Conservation (phyloP, 2,329 filamentous ascomycete species). For the Cadophora gregata region DNA sequence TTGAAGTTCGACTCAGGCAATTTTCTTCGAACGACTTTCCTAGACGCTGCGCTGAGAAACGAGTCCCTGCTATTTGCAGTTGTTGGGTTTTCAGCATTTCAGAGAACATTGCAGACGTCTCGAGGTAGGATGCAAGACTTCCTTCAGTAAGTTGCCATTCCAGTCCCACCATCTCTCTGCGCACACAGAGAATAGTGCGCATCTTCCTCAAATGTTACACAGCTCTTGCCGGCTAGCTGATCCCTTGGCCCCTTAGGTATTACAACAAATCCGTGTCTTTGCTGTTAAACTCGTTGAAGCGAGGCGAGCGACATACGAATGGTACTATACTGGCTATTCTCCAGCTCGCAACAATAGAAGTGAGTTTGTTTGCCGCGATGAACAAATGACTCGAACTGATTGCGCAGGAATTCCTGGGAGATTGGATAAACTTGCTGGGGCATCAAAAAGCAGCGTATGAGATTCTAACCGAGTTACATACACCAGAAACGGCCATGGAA, state of each 20-base stretch:
- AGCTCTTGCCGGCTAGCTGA: not conserved
- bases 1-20: slow-evolving; percentile 72
- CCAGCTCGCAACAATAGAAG: slow-evolving; percentile 92
- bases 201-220: not conserved
- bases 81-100: slow-evolving; percentile 88
- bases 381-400: not conserved
- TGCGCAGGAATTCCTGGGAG: slow-evolving; percentile 86
- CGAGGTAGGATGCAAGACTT: slow-evolving; percentile 81
- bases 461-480: slow-evolving; percentile 79
- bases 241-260: slow-evolving; percentile 46
- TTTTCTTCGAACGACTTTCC: slow-evolving; percentile 76
- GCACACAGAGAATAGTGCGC: not conserved
- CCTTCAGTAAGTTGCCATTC: slow-evolving; percentile 61
- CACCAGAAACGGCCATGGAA: slow-evolving; percentile 74
- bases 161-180: not conserved
- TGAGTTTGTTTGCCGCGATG: slow-evolving; percentile 49
- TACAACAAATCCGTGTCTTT: slow-evolving; percentile 88
- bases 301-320: slow-evolving; percentile 72
- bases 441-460: slow-evolving; percentile 90
- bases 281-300: slow-evolving; percentile 73
- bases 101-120: slow-evolving; percentile 73
- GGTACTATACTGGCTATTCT: slow-evolving; percentile 85
- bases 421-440: slow-evolving; percentile 92
- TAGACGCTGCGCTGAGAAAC: slow-evolving; percentile 75
- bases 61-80: slow-evolving; percentile 86